Conservation (phyloP, 805 yeast species). For the Nakazawaea peltata region DNA sequence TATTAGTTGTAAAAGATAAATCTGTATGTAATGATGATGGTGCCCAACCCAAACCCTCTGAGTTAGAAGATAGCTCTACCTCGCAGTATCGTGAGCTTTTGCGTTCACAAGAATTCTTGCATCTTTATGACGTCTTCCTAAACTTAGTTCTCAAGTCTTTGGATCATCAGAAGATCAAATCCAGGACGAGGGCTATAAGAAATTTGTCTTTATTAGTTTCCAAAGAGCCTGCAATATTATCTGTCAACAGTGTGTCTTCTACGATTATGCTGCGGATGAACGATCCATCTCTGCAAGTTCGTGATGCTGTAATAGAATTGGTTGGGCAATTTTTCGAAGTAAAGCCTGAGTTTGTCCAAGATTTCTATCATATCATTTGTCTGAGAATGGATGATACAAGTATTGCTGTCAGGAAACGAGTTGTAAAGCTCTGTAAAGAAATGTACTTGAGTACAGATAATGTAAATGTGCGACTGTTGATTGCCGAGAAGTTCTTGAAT, state of each 20-base stretch:
- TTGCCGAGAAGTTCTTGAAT: slow-evolving; percentile 44
- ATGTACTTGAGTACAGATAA: slow-evolving; percentile 33
- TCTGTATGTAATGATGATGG: neutral
- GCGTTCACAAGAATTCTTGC: slow-evolving; percentile 22
- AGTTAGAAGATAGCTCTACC: slow-evolving; percentile 1
- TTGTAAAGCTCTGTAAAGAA: slow-evolving; percentile 39
- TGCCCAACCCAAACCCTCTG: neutral
- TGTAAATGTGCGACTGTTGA: slow-evolving; percentile 25
- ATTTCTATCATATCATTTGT: slow-evolving; percentile 41
- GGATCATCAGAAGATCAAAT: slow-evolving; percentile 39
- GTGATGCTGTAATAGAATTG: slow-evolving; percentile 70
- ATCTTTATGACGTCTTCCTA: slow-evolving; percentile 45
- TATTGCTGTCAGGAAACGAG: slow-evolving; percentile 54
- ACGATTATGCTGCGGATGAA: slow-evolving; percentile 43
- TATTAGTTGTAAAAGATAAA: neutral
- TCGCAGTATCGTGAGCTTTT: slow-evolving; percentile 18
- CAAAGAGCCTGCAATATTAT: slow-evolving; percentile 43
- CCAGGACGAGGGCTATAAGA: slow-evolving; percentile 59
- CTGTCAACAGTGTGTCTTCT: slow-evolving; percentile 39
- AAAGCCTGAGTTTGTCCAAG: slow-evolving; percentile 35
- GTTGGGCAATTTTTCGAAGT: slow-evolving; percentile 33
- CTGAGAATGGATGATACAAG: slow-evolving; percentile 51
- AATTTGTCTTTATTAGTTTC: slow-evolving; percentile 48
- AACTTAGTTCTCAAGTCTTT: slow-evolving; percentile 38
- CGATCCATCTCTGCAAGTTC: slow-evolving; percentile 63